Conservation (phyloP, 2,329 filamentous ascomycete genomes). For the Eutypa lata region DNA sequence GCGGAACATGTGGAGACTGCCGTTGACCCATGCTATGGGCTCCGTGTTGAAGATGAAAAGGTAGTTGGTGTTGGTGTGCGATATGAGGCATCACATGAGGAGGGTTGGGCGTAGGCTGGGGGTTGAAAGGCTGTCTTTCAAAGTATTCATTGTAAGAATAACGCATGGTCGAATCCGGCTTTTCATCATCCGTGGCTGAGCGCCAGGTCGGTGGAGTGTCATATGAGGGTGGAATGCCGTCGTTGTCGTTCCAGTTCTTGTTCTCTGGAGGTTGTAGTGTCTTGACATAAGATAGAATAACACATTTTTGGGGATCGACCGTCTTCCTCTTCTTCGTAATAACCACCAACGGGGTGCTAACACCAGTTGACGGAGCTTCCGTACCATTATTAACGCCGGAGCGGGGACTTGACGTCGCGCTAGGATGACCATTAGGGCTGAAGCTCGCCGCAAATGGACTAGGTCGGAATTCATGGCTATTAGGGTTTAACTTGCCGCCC, state of each 20-base stretch:
- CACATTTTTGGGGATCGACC: slow-evolving; percentile 68
- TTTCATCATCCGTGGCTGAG: slow-evolving; percentile 67
- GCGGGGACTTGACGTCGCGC: slow-evolving; percentile 69
- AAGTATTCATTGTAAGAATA: slow-evolving; percentile 76
- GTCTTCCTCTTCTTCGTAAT: slow-evolving; percentile 70
- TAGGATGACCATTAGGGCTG: slow-evolving; percentile 66
- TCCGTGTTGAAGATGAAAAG: slow-evolving; percentile 76
- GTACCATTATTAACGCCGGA: slow-evolving; percentile 53
- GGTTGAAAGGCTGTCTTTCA: slow-evolving; percentile 60
- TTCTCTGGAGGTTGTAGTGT: slow-evolving; percentile 49
- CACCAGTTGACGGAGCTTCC: slow-evolving; percentile 25
- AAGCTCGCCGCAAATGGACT: slow-evolving; percentile 79
- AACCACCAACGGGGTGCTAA: slow-evolving; percentile 37
- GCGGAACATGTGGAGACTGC: slow-evolving; percentile 71
- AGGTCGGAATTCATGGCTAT: slow-evolving; percentile 77
- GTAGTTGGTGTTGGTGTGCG: slow-evolving; percentile 80
- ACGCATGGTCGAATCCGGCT: slow-evolving; percentile 59
- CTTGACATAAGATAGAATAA: slow-evolving; percentile 53
- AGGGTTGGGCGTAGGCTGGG: slow-evolving; percentile 66
- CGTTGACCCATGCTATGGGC: slow-evolving; percentile 65
- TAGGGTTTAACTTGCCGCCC: slow-evolving; percentile 59
- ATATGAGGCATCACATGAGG: slow-evolving; percentile 69
- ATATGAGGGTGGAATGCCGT: slow-evolving; percentile 79
- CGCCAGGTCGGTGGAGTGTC: slow-evolving; percentile 86
- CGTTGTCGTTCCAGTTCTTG: slow-evolving; percentile 69